phyloP scores from a whole-genome alignment of 257 asterid genomes.

The Plantago major region DNA sequence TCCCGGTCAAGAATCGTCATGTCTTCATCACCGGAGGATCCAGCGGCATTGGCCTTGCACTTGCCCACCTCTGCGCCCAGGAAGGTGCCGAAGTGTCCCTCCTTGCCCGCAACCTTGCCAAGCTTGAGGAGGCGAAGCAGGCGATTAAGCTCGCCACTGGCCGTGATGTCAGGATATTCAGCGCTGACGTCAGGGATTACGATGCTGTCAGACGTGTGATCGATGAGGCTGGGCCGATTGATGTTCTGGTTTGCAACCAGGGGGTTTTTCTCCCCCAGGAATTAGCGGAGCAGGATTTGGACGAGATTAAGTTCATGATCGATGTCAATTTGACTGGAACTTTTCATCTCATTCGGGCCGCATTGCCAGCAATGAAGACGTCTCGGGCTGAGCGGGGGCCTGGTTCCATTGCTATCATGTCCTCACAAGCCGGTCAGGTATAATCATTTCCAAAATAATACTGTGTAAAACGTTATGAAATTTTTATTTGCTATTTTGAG shows the following conservation, averaged over 20 bases:
- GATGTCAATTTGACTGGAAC: constrained; percentile 84
- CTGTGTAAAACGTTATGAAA: neutral
- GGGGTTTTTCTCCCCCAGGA: constrained; percentile 80
- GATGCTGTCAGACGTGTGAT: constrained; percentile 55
- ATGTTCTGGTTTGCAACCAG: constrained; percentile 83
- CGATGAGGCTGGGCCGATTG: constrained; percentile 70
- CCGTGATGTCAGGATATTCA: constrained; percentile 55
- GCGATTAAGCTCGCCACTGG: constrained; percentile 82
- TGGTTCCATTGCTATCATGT: constrained; percentile 80
- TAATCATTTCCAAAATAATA: neutral
- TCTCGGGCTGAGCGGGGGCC: constrained; percentile 58
- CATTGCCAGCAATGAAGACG: constrained; percentile 88
- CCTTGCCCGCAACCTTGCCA: constrained; percentile 63
- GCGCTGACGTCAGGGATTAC: constrained; percentile 87
- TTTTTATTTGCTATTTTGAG: neutral
- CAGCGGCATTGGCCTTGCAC: constrained; percentile 94
- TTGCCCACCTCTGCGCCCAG: constrained; percentile 69
- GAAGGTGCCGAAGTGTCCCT: constrained; percentile 68
- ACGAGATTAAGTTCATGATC: constrained; percentile 77
- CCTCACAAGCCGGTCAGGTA: constrained; percentile 99
- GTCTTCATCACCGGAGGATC: constrained; percentile 96
- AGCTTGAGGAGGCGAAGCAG: constrained; percentile 73
- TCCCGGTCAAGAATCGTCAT: constrained; percentile 83
- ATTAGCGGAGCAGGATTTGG: constrained; percentile 60
- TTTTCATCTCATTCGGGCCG: constrained; percentile 86